phyloP scores from a whole-genome alignment of 441 rosid genomes.

The Pelargonium cotyledonis region DNA sequence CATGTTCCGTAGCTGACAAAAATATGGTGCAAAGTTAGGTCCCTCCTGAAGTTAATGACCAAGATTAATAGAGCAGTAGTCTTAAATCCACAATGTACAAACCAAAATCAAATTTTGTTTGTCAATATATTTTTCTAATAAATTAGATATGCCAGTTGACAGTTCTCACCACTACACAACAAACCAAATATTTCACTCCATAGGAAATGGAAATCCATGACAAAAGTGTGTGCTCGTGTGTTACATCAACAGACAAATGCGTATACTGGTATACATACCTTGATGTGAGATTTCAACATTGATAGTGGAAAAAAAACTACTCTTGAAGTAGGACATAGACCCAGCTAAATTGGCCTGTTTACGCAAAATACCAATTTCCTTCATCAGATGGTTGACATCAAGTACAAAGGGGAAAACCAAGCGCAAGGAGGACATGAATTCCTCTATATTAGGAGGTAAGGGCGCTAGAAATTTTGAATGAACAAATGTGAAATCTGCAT shows the following conservation, averaged over 20 bases:
- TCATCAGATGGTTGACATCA: slow-evolving; percentile 65
- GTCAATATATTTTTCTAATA: not conserved
- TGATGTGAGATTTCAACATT: slow-evolving; percentile 53
- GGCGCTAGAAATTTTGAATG: slow-evolving; percentile 71
- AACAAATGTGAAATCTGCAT: slow-evolving; percentile 68
- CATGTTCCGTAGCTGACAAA: slow-evolving; percentile 29
- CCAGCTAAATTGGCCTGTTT: slow-evolving; percentile 40
- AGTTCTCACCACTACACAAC: not conserved
- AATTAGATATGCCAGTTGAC: not conserved
- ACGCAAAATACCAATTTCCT: slow-evolving; percentile 42
- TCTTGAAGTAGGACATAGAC: slow-evolving; percentile 47
- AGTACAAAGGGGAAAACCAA: slow-evolving; percentile 52
- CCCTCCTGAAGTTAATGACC: not conserved
- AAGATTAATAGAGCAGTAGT: not conserved
- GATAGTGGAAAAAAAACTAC: slow-evolving; percentile 47
- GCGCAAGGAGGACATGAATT: slow-evolving; percentile 43
- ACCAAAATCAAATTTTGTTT: not conserved
- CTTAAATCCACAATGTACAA: not conserved
- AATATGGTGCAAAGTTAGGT: slow-evolving; percentile 16
- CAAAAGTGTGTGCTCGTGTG: not conserved
- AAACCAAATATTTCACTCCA: not conserved
- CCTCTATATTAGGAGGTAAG: slow-evolving; percentile 59
- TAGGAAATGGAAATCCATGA: not conserved
- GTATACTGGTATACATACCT: slow-evolving; percentile 38
- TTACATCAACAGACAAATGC: not conserved